Evolutionary conservation across 192 early-diverging fungal species (phyloP).

Genomic region (Coemansia sp.): DNA sequence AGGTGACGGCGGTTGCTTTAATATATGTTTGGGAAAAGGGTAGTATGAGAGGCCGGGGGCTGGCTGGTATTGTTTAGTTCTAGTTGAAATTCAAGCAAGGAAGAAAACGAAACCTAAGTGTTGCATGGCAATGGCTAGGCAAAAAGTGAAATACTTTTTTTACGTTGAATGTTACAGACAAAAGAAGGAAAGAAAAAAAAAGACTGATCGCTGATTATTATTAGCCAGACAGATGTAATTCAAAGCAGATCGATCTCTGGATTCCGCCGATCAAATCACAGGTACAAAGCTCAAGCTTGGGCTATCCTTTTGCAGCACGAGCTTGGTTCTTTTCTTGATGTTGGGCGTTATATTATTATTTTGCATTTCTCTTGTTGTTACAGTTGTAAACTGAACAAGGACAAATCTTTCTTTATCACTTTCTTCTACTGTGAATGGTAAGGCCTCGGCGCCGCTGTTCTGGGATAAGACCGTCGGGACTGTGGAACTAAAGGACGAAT

Average conservation of each 20-base stretch:
- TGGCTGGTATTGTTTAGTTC: no score
- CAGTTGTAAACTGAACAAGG: neutral
- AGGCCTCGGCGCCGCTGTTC: neutral
- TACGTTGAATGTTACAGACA: conserved; percentile 7
- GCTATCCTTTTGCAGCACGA: neutral
- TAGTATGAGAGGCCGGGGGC: neutral
- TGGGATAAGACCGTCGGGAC: neutral
- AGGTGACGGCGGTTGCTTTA: neutral
- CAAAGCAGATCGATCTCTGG: no score
- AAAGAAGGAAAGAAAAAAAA: neutral
- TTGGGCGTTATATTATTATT: neutral
- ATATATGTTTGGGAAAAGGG: conserved; percentile 2
- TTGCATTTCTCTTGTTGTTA: neutral
- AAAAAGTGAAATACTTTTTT: no score
- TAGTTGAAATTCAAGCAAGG: no score
- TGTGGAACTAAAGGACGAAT: neutral
- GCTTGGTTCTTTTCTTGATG: neutral
- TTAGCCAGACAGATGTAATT: no score
- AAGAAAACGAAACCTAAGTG: no score
- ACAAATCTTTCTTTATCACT: neutral
- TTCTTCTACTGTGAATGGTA: neutral
- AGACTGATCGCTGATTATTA: no score
- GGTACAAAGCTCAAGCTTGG: no score
- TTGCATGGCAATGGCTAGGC: no score
- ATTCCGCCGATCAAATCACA: no score